Conservation (phyloP, 441 rosid genomes). For the Isatis lusitanica region DNA sequence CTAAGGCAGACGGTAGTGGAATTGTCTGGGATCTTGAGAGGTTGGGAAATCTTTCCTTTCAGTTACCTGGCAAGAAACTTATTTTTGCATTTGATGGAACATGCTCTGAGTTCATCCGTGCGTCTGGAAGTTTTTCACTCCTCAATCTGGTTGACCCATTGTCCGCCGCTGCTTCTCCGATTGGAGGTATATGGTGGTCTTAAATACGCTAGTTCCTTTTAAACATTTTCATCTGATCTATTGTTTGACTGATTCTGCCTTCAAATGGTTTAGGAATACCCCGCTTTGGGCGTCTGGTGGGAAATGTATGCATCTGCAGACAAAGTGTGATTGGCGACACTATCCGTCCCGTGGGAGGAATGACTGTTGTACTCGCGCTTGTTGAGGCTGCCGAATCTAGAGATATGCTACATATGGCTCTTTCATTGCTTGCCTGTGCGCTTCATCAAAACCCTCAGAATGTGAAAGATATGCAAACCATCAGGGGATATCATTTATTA, state of each 20-base stretch:
- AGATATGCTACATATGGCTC: conserved; percentile 98
- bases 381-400: conserved; percentile 96
- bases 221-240: conserved; percentile 9
- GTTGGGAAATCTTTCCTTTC: conserved; percentile 79
- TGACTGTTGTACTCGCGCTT: conserved; percentile 88
- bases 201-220: conserved; percentile 6
- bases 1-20: conserved; percentile 96
- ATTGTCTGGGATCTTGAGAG: conserved; percentile 99
- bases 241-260: conserved; percentile 20
- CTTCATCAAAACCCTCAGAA: conserved; percentile 98
- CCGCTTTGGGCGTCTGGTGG: conserved; percentile 91
- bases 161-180: conserved; percentile 99
- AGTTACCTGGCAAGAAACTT: conserved; percentile 97
- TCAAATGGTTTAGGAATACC: conserved; percentile 76
- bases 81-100: conserved; percentile 99
- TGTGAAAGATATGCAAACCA: conserved; percentile 94
- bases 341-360: conserved; percentile 92
- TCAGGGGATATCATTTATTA: conserved; percentile 98
- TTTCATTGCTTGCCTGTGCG: conserved; percentile 86
- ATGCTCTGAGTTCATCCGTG: conserved; percentile 80
- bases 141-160: conserved; percentile 98
- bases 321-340: conserved; percentile 93
- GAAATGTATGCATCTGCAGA: conserved; percentile 83
- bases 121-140: conserved; percentile 81
- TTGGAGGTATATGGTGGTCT: conserved; percentile 70